Evolutionary conservation across 495 filamentous ascomycete genomes (phyloP).

Genomic region (Tirmania nivea): DNA sequence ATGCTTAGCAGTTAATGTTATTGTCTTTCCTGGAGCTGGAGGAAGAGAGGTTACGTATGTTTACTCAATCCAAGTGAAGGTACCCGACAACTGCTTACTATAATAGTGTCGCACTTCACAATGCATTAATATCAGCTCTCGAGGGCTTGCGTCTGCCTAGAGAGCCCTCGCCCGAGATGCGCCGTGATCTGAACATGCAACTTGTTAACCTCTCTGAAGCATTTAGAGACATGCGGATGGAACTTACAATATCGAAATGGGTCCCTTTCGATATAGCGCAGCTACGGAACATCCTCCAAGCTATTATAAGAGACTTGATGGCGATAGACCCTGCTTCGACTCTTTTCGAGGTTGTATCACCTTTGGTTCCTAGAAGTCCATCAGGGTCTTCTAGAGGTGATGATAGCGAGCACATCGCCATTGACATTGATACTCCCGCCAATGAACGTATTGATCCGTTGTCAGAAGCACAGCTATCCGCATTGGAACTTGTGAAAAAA

Average conservation of each 20-base stretch:
- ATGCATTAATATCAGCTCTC: constrained; percentile 17
- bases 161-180: constrained; percentile 18
- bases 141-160: constrained; percentile 27
- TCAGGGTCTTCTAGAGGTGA: neutral
- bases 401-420: constrained; percentile 12
- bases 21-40: constrained; percentile 32
- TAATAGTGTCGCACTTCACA: constrained; percentile 23
- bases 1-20: constrained; percentile 25
- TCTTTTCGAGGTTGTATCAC: constrained; percentile 20
- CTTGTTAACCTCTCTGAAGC: constrained; percentile 34
- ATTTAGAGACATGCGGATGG: constrained; percentile 32
- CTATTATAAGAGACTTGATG: constrained; percentile 27
- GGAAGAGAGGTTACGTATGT: constrained; percentile 28
- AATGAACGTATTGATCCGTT: constrained; percentile 3
- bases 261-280: constrained; percentile 25
- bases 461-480: constrained; percentile 1
- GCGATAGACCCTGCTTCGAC: constrained; percentile 25
- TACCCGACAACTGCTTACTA: constrained; percentile 2
- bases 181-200: constrained; percentile 21
- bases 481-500: constrained; percentile 18
- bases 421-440: constrained; percentile 20
- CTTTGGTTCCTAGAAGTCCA: neutral
- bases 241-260: constrained; percentile 30
- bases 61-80: constrained; percentile 1
- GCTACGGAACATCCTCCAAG: constrained; percentile 32